Evolutionary conservation across 768 basidiomycete genomes (phyloP).

Genomic region (Panaeolus papilionaceus): DNA sequence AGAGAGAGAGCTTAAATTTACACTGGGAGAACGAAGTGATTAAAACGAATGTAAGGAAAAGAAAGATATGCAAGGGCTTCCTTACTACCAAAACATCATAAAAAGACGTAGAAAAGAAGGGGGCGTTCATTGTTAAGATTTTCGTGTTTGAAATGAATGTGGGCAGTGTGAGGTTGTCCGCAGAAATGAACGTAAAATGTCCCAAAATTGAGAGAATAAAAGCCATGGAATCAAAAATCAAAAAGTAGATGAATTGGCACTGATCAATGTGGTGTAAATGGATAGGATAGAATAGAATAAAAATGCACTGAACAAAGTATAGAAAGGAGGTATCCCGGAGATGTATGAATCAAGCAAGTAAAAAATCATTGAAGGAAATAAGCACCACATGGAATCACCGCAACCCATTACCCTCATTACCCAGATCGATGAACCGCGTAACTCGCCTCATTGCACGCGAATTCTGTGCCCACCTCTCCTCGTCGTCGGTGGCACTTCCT

Average conservation of each 20-base stretch:
- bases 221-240: background rate
- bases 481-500: slow-evolving; percentile 33
- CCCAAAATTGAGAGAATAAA: background rate
- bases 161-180: slow-evolving; percentile 6
- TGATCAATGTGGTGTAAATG: slow-evolving; percentile 1
- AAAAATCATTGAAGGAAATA: background rate
- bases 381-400: slow-evolving; percentile 14
- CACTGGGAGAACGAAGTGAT: background rate
- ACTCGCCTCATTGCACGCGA: slow-evolving; percentile 75
- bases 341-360: slow-evolving; percentile 9
- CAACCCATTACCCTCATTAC: slow-evolving; percentile 33
- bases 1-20: background rate
- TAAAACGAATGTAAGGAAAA: background rate
- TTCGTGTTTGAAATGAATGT: slow-evolving; percentile 4
- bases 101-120: background rate
- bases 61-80: slow-evolving; percentile 8
- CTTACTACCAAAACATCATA: background rate
- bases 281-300: slow-evolving; percentile 4
- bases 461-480: slow-evolving; percentile 41
- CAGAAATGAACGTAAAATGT: slow-evolving; percentile 4
- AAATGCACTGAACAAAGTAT: slow-evolving; percentile 6
- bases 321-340: background rate
- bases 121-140: background rate
- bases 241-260: background rate
- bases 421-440: slow-evolving; percentile 82